These are phyloP conservation scores for Thalassiosira exigua DNA, from an alignment of 352 stramenopile species.

Conservation along the genomic window DNA sequence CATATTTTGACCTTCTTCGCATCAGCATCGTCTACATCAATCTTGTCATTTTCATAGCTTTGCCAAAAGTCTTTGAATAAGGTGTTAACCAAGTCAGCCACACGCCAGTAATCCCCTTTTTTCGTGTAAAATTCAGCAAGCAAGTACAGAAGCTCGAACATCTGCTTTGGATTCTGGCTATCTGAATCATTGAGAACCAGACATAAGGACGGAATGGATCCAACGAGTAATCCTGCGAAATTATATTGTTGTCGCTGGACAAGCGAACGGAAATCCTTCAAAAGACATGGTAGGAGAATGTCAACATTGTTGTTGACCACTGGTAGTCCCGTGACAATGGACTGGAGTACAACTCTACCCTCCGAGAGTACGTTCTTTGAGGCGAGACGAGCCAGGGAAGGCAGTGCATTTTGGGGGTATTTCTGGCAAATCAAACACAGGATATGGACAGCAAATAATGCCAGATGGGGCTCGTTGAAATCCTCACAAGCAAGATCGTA, in stretches of 20 bases:
- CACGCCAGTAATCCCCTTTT: background rate
- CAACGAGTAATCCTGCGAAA: background rate
- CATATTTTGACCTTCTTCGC: background rate
- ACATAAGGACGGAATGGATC: background rate
- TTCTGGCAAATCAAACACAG: background rate
- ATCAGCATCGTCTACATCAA: background rate
- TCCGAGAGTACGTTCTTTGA: background rate
- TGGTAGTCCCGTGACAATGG: background rate
- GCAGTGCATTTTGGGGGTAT: background rate
- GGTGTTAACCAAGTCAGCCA: background rate
- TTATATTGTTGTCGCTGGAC: background rate
- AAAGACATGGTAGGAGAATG: background rate
- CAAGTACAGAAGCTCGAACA: background rate
- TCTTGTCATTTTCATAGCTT: background rate
- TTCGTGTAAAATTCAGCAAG: conserved; percentile 3
- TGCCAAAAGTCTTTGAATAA: background rate
- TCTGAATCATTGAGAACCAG: background rate
- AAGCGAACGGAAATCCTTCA: background rate
- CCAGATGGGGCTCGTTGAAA: background rate
- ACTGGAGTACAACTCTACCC: background rate
- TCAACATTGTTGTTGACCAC: background rate
- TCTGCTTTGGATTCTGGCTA: background rate
- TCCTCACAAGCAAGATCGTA: conserved; percentile 1
- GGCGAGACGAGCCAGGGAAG: background rate
- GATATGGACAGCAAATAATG: background rate